Evolutionary conservation across 805 yeast genomes (phyloP), one percentile per base, ranked within the genome.

Genomic region (Cephaloascus fragrans): DNA sequence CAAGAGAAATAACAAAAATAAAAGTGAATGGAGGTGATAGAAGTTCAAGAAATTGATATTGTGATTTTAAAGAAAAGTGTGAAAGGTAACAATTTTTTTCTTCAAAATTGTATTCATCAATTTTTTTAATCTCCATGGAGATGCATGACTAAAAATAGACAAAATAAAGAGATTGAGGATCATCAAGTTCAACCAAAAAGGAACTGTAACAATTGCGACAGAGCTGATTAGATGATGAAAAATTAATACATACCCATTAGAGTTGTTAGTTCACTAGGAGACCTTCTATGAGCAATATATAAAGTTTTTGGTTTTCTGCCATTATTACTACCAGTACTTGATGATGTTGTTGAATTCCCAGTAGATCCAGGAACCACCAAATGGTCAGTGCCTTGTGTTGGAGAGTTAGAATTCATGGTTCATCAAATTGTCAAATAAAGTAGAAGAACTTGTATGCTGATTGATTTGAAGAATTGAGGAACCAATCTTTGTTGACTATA

Each of bases 251-350:
- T 65, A 69, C 81, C 70, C 96, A 90, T 90, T 47, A 90, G 67
- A 40, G 83, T 83, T 2, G 97, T 90, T 56, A 93, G 69, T 57
- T 93, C 98, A 48, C 89, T 78, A n/a, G 97, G 97, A 3, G 97
- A 83, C 44, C 96, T 75, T 53, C 97, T 76, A 53, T 93, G 97
- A n/a, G 97, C 97, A 47, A 90, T 88, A 62, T 88, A 94, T 43
- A 93, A 69, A 44, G 76, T 77, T 47, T 73, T 73, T 32, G 83
- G 81, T 40, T 50, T 54, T 2, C 45, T 46, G 8, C 64, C 65
- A 1, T 53, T 45, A 4, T 63, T 57, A 37, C 51, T 55, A 16
- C 59, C 50, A 17, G 57, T 53, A 26, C 55, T 51, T 23, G 28
- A 23, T 6, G 28, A 23, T 8, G 10, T 23, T 8, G 28, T 23